phyloP scores from a whole-genome alignment of 257 asterid species.

The Scutellaria baicalensis region DNA sequence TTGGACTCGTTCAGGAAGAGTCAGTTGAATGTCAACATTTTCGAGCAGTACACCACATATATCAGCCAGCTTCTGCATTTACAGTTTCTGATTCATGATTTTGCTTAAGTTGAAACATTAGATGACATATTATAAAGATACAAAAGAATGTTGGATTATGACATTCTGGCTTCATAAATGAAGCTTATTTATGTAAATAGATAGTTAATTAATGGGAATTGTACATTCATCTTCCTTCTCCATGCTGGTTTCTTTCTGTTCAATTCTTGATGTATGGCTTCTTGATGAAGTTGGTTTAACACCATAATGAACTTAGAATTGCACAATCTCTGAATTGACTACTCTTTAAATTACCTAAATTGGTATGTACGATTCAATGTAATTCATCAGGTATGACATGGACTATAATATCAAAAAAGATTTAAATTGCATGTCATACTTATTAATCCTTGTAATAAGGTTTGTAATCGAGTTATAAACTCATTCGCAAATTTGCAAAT shows the following conservation, averaged over 20 bases:
- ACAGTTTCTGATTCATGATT: not conserved
- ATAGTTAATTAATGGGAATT: constrained; percentile 8
- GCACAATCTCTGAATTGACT: too few relatives aligned
- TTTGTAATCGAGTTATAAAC: too few relatives aligned
- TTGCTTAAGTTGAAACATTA: not conserved
- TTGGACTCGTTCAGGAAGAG: not conserved
- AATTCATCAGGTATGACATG: too few relatives aligned
- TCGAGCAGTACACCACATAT: not conserved
- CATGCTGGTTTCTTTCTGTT: not conserved
- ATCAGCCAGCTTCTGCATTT: not conserved
- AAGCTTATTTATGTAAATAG: constrained; percentile 10
- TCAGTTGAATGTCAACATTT: not conserved
- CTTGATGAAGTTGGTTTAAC: too few relatives aligned
- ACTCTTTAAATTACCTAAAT: too few relatives aligned
- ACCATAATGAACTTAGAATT: too few relatives aligned
- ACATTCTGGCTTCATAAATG: not conserved
- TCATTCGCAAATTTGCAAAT: too few relatives aligned
- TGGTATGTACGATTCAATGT: too few relatives aligned
- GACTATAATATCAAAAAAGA: too few relatives aligned
- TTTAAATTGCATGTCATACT: too few relatives aligned
- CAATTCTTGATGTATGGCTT: not conserved
- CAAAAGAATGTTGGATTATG: not conserved
- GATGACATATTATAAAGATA: not conserved
- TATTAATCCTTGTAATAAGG: too few relatives aligned
- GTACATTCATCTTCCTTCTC: constrained; percentile 20